Evolutionary conservation across 192 early-diverging fungal genomes (phyloP).

Genomic region (Backusella liffmaniae): DNA sequence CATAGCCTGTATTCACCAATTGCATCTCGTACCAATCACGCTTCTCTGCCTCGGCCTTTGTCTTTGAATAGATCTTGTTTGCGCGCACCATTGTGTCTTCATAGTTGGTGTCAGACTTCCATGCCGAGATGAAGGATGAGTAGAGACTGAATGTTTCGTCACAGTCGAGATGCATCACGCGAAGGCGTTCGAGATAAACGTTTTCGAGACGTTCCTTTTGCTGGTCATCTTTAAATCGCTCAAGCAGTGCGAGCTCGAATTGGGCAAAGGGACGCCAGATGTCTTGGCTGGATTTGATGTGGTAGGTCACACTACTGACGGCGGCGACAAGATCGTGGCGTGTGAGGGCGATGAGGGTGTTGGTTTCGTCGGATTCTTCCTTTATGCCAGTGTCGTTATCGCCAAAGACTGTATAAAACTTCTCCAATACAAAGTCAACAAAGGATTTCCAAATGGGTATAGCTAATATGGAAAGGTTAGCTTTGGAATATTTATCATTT

Average conservation of each 20-base stretch:
- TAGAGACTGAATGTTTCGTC: conserved; percentile 61
- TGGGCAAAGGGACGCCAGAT: conserved; percentile 61
- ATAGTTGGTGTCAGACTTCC: conserved; percentile 48
- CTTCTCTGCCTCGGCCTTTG: conserved; percentile 38
- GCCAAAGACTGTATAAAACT: conserved; percentile 37
- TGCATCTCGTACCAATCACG: conserved; percentile 52
- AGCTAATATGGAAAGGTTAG: conserved; percentile 39
- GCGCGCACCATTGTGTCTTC: conserved; percentile 51
- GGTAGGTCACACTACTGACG: conserved; percentile 44
- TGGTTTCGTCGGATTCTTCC: conserved; percentile 23
- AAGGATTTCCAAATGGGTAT: conserved; percentile 68
- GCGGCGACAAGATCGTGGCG: conserved; percentile 46
- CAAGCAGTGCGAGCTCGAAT: conserved; percentile 57
- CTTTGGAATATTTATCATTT: not conserved
- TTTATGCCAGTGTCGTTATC: conserved; percentile 27
- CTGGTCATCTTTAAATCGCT: conserved; percentile 15
- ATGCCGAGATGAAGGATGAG: conserved; percentile 60
- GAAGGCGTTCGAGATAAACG: conserved; percentile 41
- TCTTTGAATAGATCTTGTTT: conserved; percentile 43
- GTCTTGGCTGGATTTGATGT: conserved; percentile 59
- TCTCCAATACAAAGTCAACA: conserved; percentile 50
- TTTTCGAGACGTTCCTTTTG: conserved; percentile 29
- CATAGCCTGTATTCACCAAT: conserved; percentile 47
- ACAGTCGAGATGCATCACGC: conserved; percentile 48
- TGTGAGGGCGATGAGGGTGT: conserved; percentile 36